Percentiles rank a stretch among this genome's conserved stretches.
These are phyloP conservation scores for Xerocomellus intermedius DNA, from an alignment of 768 basidiomycete genomes.

Conservation along the genomic window DNA sequence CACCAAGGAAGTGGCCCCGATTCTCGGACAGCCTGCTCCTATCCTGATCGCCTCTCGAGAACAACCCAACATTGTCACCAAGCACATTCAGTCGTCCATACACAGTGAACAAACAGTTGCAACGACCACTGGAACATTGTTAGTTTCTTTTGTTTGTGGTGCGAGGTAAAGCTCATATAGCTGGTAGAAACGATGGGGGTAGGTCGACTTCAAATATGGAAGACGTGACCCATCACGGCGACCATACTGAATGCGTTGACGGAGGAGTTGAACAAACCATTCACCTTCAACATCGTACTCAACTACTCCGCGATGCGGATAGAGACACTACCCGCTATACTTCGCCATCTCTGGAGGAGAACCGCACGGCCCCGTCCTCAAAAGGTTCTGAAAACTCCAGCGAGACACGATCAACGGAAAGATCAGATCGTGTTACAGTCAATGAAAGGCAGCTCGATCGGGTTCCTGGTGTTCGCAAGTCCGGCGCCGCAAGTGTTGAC, in stretches of 20 bases:
- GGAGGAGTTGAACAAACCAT: not conserved
- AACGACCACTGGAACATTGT: not conserved
- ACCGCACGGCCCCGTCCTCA: not conserved
- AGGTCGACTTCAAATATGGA: not conserved
- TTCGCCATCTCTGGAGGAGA: not conserved
- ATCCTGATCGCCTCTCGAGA: not conserved
- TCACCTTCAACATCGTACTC: not conserved
- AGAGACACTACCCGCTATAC: not conserved
- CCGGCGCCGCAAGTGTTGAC: not conserved
- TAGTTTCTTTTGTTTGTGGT: not conserved
- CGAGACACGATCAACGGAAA: not conserved
- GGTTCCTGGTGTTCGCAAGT: not conserved
- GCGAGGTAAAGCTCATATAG: not conserved
- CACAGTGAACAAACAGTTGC: not conserved
- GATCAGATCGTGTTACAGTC: not conserved
- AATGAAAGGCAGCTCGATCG: not conserved
- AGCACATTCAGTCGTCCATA: not conserved
- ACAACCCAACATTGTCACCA: not conserved
- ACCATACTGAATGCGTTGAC: not conserved
- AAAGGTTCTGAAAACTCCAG: not conserved
- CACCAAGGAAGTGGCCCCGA: not conserved
- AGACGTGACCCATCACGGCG: not conserved
- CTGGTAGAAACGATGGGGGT: not conserved
- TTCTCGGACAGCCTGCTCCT: not conserved
- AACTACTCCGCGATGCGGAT: not conserved